Base-by-base conservation (phyloP, 768 basidiomycete species). In the Rhizopogon sp. region DNA sequence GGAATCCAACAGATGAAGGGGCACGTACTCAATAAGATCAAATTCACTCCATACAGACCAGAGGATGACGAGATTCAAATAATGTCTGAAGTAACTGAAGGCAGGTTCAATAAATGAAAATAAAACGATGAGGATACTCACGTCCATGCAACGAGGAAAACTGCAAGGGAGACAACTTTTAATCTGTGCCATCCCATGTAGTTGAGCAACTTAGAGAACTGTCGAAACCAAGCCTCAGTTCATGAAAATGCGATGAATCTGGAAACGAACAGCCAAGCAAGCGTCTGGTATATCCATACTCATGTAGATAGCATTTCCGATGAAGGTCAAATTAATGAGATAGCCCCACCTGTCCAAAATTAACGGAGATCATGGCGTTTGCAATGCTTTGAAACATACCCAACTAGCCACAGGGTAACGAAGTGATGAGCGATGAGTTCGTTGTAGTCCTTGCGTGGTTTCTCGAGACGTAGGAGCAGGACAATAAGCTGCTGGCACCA, bases 281-380 rank as follows among this genome's bases (percentile, higher is more conserved):
- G 83, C 72, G 66, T 99, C 97, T 0, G 95, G 93, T 17, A 95
- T 78, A 73, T 99, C 97, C 97, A 98, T 98, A 67, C 93, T 97
- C 73, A 95, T 79, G 63, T 87, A 98, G 29, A 99, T 82, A 5
- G 93, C 88, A 59, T 90, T 89, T 9, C 97, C 97, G 42, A 98
- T 94, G 50, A 81, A 70, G 0, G 94, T 98, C 51, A 93, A 42
- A 70, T 92, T 94, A 60, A 85, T 57, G 33, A 85, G 60, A 64
- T 93, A 91, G 61, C 90, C 93, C 90, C 92, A 92, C 39, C 91
- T 93, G 64, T 22, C n/a, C 17, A 37, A 40, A 13, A 42, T 43
- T 3, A 28, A 22, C 53, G 35, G 13, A 59, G 43, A 50, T 39
- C 50, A 43, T 58, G 39, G 16, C n/a, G 16, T 58, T 37, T 43